A percentile compares a stretch with the other conserved stretches of the same genome.
Conservation (phyloP, 306 rosid genomes). For the Inga leiocalycina region DNA sequence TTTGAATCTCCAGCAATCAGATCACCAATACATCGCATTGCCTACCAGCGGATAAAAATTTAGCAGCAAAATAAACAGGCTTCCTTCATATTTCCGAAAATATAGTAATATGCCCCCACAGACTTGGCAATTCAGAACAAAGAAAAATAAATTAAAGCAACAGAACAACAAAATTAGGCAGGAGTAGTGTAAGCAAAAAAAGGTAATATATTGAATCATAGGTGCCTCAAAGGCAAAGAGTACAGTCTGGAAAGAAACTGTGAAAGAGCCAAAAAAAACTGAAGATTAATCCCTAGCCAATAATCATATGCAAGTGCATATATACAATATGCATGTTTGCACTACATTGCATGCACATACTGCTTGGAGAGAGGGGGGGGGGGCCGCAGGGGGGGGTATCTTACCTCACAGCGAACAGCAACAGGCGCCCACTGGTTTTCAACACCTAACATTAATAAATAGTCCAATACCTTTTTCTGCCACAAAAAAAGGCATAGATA, state of each 20-base stretch:
- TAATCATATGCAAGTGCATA: not conserved
- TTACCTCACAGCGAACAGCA: slow-evolving; percentile 76
- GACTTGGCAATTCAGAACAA: slow-evolving; percentile 22
- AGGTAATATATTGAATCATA: not conserved
- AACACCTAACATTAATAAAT: slow-evolving; percentile 80
- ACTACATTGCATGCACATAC: not conserved
- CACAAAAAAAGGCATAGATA: slow-evolving; percentile 36
- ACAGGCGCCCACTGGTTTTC: slow-evolving; percentile 98
- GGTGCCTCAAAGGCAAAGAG: not conserved
- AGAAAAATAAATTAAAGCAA: not conserved
- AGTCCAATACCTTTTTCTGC: slow-evolving; percentile 83
- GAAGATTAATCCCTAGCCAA: not conserved
- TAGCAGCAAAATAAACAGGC: slow-evolving; percentile 11
- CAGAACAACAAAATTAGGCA: not conserved
- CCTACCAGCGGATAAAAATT: slow-evolving; percentile 53
- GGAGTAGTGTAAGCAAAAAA: not conserved
- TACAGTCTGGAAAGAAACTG: not conserved
- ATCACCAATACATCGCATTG: slow-evolving; percentile 76
- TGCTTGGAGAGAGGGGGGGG: not conserved
- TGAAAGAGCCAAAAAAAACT: not conserved
- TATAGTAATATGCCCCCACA: not conserved
- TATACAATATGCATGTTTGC: not conserved
- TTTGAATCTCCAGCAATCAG: slow-evolving; percentile 81
- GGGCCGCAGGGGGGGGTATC: slow-evolving; percentile 33
- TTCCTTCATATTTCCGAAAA: slow-evolving; percentile 14